These are phyloP conservation scores for Xanthoconium stramineum DNA, from an alignment of 768 basidiomycete species.

Conservation along the genomic window DNA sequence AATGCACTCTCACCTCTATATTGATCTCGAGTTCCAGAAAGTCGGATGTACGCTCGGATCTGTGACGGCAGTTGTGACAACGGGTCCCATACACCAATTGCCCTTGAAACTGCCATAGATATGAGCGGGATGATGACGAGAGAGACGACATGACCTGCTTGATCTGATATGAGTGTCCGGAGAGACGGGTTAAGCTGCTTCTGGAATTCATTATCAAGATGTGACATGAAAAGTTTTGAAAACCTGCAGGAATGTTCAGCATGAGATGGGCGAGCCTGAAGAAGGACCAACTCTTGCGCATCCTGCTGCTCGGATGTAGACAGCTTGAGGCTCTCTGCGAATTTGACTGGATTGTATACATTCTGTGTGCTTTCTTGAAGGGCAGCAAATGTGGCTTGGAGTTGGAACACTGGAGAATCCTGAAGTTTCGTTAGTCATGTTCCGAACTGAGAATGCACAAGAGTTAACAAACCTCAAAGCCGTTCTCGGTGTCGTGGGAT, in stretches of 20 bases:
- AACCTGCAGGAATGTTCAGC: constrained; percentile 50
- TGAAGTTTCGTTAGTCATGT: constrained; percentile 23
- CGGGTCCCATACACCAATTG: constrained; percentile 75
- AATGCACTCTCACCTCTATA: constrained; percentile 51
- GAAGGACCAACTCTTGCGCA: constrained; percentile 78
- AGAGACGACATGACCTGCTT: constrained; percentile 42
- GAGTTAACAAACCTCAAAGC: constrained; percentile 39
- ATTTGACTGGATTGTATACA: constrained; percentile 78
- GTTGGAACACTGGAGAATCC: constrained; percentile 77
- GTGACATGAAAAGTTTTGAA: constrained; percentile 90
- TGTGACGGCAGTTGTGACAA: constrained; percentile 65
- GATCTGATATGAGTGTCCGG: constrained; percentile 66
- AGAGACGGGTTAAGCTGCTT: constrained; percentile 67
- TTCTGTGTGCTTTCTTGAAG: constrained; percentile 68
- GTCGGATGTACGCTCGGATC: constrained; percentile 64
- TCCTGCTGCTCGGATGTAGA: constrained; percentile 90
- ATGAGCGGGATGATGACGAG: constrained; percentile 1
- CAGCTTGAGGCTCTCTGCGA: constrained; percentile 82
- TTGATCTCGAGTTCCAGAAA: constrained; percentile 90
- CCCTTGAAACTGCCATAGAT: constrained; percentile 73
- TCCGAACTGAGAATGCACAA: not conserved
- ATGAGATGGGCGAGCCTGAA: not conserved
- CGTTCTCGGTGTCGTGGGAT: constrained; percentile 43
- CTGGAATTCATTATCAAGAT: constrained; percentile 83
- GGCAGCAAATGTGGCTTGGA: constrained; percentile 81